Percentiles rank a stretch among this genome's conserved stretches.
Conservation (phyloP, 129 eudicot genomes). For the Chrysanthemum makinoi region DNA sequence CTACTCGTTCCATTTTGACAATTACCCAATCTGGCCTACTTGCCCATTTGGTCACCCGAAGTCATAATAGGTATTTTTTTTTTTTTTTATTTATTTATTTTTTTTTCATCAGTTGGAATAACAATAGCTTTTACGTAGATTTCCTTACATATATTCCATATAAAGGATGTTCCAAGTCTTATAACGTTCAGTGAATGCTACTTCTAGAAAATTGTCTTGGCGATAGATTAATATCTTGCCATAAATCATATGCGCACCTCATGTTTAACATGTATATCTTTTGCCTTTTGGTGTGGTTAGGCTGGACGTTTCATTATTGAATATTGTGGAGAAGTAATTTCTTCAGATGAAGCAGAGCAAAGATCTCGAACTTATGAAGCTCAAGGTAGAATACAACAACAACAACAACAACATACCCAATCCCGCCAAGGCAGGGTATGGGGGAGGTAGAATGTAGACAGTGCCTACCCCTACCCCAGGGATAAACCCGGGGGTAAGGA, state of each 20-base stretch:
- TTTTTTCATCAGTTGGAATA: slow-evolving; percentile 10
- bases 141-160: neutral
- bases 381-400: too few relatives aligned
- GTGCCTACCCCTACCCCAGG: too few relatives aligned
- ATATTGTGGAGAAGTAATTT: slow-evolving; percentile 91
- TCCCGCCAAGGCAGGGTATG: too few relatives aligned
- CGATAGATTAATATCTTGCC: slow-evolving; percentile 12
- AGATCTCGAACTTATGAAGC: slow-evolving; percentile 84
- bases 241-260: neutral
- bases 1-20: neutral
- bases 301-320: slow-evolving; percentile 89
- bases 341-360: slow-evolving; percentile 70
- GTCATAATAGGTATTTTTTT: neutral
- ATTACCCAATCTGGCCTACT: neutral
- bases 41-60: neutral
- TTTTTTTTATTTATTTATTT: too few relatives aligned
- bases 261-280: neutral
- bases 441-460: too few relatives aligned
- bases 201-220: slow-evolving; percentile 14
- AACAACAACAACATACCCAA: too few relatives aligned
- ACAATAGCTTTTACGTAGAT: slow-evolving; percentile 11
- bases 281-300: slow-evolving; percentile 29
- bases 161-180: neutral
- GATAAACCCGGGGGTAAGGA: too few relatives aligned
- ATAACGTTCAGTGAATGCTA: slow-evolving; percentile 3